Base-by-base conservation (phyloP, 1,284 basidiomycete genomes). In the Moesziomyces globuligerus region DNA sequence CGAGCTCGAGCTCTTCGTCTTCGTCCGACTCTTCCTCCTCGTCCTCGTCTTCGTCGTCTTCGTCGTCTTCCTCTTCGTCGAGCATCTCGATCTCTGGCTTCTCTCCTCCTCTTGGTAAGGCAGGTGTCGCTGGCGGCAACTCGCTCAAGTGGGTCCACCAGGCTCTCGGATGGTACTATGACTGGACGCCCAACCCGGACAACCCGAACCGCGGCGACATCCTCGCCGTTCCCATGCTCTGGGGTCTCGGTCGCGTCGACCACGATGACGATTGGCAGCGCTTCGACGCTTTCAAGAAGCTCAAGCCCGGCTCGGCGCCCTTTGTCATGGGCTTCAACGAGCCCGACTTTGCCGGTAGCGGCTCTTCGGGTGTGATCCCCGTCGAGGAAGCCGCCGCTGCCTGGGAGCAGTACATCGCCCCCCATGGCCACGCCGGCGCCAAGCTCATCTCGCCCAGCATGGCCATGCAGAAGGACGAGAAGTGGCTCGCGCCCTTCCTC, bases 291-390 rank as follows among this genome's bases (percentile, higher is more conserved):
- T 78, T 76, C 46, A 61, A 78, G 55, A 60, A 72, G 47, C 42
- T 78, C 44, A 52, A 40, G 23, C 58, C 62, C 3, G 75, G 74
- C 0, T 46, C 43, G 1, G 37, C 46, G 8, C 44, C 52, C 7
- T 74, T 69, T 32, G 68, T 78, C 3, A 68, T 71, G 48, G 75
- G 75, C 24, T 71, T 69, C 38, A 78, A 73, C 48, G 76, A 77
- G 46, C 54, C 72, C 0, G 76, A 76, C 28, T 75, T 73, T 41
- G 13, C 50, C 6, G 74, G 76, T 17, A 41, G 50, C 15, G 76
- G 75, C 11, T 73, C 69, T 3, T 70, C 72, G 4, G 76, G 76
- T 37, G 36, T 52, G 6, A 73, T 73, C 46, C 24, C 55, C 8
- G 29, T 52, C 37, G 21, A 18, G 1, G 54, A 57, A 3, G 75